Evolutionary conservation across 2,329 filamentous ascomycete species (phyloP).

Genomic region (Talaromyces sp.): DNA sequence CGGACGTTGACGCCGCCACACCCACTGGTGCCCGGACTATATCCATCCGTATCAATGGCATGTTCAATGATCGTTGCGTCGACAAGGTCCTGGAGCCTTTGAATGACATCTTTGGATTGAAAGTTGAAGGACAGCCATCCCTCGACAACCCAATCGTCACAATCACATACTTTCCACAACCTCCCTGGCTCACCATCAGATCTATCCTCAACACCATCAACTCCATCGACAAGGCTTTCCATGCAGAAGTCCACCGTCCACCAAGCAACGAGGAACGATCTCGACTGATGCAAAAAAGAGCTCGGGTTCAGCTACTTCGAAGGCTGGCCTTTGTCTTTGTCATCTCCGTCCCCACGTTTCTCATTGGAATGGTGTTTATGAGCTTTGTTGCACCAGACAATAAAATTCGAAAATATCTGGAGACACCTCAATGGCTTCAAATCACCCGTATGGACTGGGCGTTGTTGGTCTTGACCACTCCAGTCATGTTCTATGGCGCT

Average conservation of each 20-base stretch:
- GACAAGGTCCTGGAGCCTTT: conserved; percentile 40
- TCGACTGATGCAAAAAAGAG: conserved; percentile 66
- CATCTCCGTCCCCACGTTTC: conserved; percentile 77
- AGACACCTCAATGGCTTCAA: conserved; percentile 64
- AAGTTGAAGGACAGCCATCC: conserved; percentile 48
- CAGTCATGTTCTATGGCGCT: conserved; percentile 81
- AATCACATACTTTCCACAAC: conserved; percentile 67
- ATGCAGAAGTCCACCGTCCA: conserved; percentile 70
- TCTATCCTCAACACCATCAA: conserved; percentile 69
- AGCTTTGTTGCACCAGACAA: conserved; percentile 66
- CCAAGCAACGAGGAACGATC: conserved; percentile 82
- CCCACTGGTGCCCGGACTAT: conserved; percentile 53
- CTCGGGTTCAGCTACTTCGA: conserved; percentile 66
- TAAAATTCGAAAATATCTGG: conserved; percentile 62
- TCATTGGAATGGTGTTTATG: conserved; percentile 91
- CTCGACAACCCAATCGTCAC: conserved; percentile 65
- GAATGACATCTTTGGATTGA: conserved; percentile 43
- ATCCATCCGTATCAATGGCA: conserved; percentile 65
- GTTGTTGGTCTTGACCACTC: conserved; percentile 76
- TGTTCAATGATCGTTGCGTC: conserved; percentile 73
- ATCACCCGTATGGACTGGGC: conserved; percentile 75
- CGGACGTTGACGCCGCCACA: conserved; percentile 56
- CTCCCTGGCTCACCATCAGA: conserved; percentile 71
- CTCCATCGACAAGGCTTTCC: conserved; percentile 63
- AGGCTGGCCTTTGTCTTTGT: conserved; percentile 69